phyloP scores from a whole-genome alignment of 2,329 filamentous ascomycete genomes.

The Colletotrichum costaricense region DNA sequence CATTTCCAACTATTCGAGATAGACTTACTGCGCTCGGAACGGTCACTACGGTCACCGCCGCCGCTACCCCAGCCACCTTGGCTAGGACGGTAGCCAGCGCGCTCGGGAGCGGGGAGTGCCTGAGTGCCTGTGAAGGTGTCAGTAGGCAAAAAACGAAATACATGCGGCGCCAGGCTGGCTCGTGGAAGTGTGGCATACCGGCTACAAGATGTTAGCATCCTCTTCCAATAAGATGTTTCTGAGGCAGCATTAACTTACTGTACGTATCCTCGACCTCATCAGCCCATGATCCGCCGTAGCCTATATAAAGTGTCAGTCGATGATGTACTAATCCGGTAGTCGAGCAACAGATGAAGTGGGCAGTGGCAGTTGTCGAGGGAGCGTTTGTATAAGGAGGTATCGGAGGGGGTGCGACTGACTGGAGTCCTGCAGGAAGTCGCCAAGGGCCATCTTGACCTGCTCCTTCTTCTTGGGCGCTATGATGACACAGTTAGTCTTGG shows the following conservation, averaged over 20 bases:
- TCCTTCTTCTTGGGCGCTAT: slow-evolving; percentile 93
- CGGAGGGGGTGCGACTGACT: slow-evolving; percentile 69
- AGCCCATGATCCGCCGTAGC: slow-evolving; percentile 87
- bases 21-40: slow-evolving; percentile 53
- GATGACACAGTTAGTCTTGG: slow-evolving; percentile 38
- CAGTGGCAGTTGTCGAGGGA: slow-evolving; percentile 29
- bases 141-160: neutral
- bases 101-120: slow-evolving; percentile 63
- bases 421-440: slow-evolving; percentile 93
- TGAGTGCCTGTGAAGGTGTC: slow-evolving; percentile 60
- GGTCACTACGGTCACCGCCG: slow-evolving; percentile 39
- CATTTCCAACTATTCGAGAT: neutral
- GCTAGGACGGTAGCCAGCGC: slow-evolving; percentile 45
- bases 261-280: slow-evolving; percentile 97
- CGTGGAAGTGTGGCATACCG: slow-evolving; percentile 45
- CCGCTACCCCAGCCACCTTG: slow-evolving; percentile 52
- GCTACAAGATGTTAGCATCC: slow-evolving; percentile 46
- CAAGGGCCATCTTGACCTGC: slow-evolving; percentile 96
- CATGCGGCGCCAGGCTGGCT: neutral
- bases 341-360: slow-evolving; percentile 42
- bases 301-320: slow-evolving; percentile 49
- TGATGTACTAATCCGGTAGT: neutral
- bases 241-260: slow-evolving; percentile 64
- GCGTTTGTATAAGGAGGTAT: neutral
- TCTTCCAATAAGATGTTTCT: neutral